A percentile compares a stretch with the other conserved stretches of the same genome.
These are phyloP conservation scores for Setaria viridis DNA, from an alignment of 202 grass and related monocot genomes.

Conservation along the genomic window DNA sequence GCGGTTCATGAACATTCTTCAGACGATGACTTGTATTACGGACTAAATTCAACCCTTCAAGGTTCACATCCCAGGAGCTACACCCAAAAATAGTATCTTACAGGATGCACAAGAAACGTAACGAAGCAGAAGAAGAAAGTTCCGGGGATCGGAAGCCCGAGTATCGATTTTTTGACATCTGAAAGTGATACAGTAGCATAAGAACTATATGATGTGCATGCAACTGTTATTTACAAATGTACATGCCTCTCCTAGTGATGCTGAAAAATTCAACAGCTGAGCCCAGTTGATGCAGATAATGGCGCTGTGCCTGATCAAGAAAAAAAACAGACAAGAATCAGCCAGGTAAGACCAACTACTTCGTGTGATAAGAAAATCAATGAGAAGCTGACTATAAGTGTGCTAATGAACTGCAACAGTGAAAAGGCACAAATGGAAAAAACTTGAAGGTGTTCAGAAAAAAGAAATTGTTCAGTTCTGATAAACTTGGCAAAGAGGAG, in stretches of 20 bases:
- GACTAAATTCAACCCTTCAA: background rate
- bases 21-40: background rate
- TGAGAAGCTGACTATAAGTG: background rate
- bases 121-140: background rate
- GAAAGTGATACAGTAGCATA: background rate
- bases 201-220: background rate
- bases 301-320: slow-evolving; percentile 9
- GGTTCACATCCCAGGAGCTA: background rate
- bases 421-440: background rate
- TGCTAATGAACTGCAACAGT: background rate
- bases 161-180: background rate
- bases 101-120: background rate
- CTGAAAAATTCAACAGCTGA: slow-evolving; percentile 18
- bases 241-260: background rate
- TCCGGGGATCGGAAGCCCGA: background rate
- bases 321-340: slow-evolving; percentile 4
- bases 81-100: background rate
- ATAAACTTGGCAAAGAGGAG: background rate
- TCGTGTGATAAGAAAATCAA: background rate
- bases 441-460: background rate
- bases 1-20: background rate
- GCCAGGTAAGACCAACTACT: background rate
- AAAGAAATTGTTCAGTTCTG: background rate
- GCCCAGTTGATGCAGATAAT: background rate
- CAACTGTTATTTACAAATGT: slow-evolving; percentile 7